Conservation (phyloP, 495 filamentous ascomycete genomes). For the Podospora tetraspora region DNA sequence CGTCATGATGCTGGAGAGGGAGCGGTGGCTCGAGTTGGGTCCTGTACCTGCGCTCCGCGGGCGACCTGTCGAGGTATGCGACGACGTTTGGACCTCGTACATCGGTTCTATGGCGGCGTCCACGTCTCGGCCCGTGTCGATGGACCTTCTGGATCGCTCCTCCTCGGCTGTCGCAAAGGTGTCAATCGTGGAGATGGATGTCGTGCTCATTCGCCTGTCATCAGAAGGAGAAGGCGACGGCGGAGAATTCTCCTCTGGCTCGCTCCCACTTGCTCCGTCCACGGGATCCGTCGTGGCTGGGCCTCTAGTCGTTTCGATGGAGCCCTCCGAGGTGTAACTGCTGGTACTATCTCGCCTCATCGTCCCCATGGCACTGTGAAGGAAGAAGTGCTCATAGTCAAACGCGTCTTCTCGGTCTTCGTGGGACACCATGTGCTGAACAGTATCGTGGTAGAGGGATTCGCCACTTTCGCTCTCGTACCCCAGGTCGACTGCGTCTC, state of each 20-base stretch:
- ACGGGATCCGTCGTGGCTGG: slow-evolving; percentile 26
- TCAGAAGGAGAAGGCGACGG: neutral
- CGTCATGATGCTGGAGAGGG: slow-evolving; percentile 11
- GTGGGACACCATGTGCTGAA: slow-evolving; percentile 55
- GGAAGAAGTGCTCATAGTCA: slow-evolving; percentile 93
- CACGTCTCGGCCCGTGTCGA: slow-evolving; percentile 14
- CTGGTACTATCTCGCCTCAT: slow-evolving; percentile 51
- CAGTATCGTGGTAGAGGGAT: slow-evolving; percentile 54
- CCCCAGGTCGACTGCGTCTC: slow-evolving; percentile 31
- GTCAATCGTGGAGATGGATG: slow-evolving; percentile 68
- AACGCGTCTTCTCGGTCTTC: slow-evolving; percentile 97
- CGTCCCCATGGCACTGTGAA: slow-evolving; percentile 83
- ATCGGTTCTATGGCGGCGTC: slow-evolving; percentile 12
- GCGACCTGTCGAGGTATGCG: slow-evolving; percentile 22
- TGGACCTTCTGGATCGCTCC: slow-evolving; percentile 39
- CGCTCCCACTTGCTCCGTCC: slow-evolving; percentile 3
- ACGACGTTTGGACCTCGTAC: slow-evolving; percentile 14
- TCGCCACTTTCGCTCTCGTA: slow-evolving; percentile 46
- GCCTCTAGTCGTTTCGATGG: slow-evolving; percentile 68
- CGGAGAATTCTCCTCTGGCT: neutral
- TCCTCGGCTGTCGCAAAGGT: slow-evolving; percentile 83
- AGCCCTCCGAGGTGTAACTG: slow-evolving; percentile 60
- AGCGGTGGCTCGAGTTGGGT: slow-evolving; percentile 21
- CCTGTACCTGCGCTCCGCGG: slow-evolving; percentile 22
- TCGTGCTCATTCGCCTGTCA: slow-evolving; percentile 52